phyloP scores from a whole-genome alignment of 371 early-diverging fungal genomes.

The Saksenaea oblongispora region DNA sequence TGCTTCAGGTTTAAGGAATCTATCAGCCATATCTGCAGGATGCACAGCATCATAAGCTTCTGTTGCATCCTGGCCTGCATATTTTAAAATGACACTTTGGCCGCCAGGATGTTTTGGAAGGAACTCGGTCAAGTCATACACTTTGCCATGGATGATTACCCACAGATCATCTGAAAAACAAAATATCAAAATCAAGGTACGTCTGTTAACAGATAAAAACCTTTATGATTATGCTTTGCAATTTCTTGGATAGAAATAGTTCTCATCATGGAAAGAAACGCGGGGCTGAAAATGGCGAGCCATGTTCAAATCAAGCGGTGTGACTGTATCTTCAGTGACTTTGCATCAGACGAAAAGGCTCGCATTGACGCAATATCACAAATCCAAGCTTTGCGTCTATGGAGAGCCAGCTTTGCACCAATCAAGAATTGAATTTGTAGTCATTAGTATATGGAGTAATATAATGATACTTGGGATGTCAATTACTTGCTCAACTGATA shows the following conservation, averaged over 20 bases:
- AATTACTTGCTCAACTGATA: too few species aligned
- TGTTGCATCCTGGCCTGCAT: conserved; percentile 81
- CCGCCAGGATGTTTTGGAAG: conserved; percentile 71
- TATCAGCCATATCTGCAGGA: conserved; percentile 60
- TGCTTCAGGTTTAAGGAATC: conserved; percentile 53
- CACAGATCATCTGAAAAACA: conserved; percentile 67
- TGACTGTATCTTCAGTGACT: too few species aligned
- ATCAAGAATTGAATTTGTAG: too few species aligned
- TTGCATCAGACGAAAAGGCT: too few species aligned
- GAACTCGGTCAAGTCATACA: conserved; percentile 85
- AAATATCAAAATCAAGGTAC: neutral
- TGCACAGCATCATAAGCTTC: conserved; percentile 79
- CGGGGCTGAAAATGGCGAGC: too few species aligned
- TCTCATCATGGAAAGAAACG: conserved; percentile 21
- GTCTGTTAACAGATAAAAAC: conserved; percentile 17
- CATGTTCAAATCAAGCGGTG: too few species aligned
- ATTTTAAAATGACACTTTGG: conserved; percentile 62
- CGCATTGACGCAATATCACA: too few species aligned
- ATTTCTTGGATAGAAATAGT: conserved; percentile 57
- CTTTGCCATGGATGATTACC: conserved; percentile 82
- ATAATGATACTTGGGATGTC: too few species aligned
- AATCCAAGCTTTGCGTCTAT: too few species aligned
- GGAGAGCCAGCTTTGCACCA: too few species aligned
- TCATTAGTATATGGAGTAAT: too few species aligned
- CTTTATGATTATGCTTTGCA: conserved; percentile 65